These are phyloP conservation scores for Rutstroemia sp. DNA, from an alignment of 2,329 filamentous ascomycete genomes.

Conservation along the genomic window DNA sequence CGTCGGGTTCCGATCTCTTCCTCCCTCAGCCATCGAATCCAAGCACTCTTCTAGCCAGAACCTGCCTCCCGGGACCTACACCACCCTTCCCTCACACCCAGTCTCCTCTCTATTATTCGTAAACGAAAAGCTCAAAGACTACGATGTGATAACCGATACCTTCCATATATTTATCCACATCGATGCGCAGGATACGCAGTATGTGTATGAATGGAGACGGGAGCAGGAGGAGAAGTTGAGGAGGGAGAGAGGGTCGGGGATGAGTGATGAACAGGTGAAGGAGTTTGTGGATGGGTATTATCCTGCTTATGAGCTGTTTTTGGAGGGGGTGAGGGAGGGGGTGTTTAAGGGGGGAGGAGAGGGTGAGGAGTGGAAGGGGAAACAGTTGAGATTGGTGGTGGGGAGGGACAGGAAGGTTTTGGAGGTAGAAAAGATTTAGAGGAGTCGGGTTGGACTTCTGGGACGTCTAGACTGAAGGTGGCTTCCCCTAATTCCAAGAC, in stretches of 20 bases:
- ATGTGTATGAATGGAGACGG: constrained; percentile 61
- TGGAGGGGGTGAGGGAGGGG: constrained; percentile 40
- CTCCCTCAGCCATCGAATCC: constrained; percentile 35
- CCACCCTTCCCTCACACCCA: constrained; percentile 37
- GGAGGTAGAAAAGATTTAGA: constrained; percentile 28
- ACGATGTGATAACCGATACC: constrained; percentile 50
- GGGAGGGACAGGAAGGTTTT: constrained; percentile 38
- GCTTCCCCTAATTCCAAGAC: neutral
- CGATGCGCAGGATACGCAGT: constrained; percentile 53
- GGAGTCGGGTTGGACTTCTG: neutral
- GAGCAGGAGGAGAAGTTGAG: constrained; percentile 57
- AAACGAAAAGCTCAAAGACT: constrained; percentile 49
- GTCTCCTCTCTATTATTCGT: constrained; percentile 49
- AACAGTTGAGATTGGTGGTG: constrained; percentile 43
- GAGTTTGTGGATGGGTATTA: constrained; percentile 55
- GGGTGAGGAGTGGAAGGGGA: constrained; percentile 30
- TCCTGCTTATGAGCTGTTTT: constrained; percentile 50
- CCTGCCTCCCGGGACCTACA: constrained; percentile 14
- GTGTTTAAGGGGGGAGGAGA: constrained; percentile 32
- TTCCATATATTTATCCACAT: constrained; percentile 58
- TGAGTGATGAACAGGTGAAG: constrained; percentile 58
- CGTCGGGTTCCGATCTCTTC: constrained; percentile 56
- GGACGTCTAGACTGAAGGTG: neutral
- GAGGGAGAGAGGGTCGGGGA: constrained; percentile 49
- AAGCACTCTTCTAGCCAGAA: constrained; percentile 32